Base-by-base conservation (phyloP, 768 basidiomycete genomes). In the Baorangia bicolor region DNA sequence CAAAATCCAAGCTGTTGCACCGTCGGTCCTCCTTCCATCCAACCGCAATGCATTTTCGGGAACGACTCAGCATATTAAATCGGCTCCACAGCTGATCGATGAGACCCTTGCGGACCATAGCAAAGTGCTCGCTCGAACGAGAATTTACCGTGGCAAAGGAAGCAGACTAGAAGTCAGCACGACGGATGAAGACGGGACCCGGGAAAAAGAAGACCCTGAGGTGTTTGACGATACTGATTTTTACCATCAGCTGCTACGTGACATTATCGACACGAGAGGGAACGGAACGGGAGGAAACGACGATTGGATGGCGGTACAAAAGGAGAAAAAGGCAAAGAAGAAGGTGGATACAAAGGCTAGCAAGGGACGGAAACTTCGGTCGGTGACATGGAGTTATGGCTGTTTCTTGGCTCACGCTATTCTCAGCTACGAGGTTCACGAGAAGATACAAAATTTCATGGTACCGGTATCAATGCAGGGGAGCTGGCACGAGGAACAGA, bases 401-500 rank as follows among this genome's bases (percentile, higher is more conserved):
- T 38, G 21, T 34, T 16, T 46, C 21, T 21, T 31, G 20, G 23
- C 65, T 46, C 53, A 50, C 53, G n/a, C 28, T 43, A 20, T 49
- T 46, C n/a, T 30, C 68, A 90, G 92, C 52, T 97, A 94, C 70
- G 90, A 96, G 60, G 86, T 92, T 2, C 97, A 98, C 66, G 94
- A 98, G 64, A 98, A 97, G 75, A 76, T 97, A 47, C 92, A 94
- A 70, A 94, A 94, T 71, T 98, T 98, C 69, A 96, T 96, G 89
- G 92, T 94, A 2, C 96, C 96, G 7, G 86, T 94, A 13, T 81
- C 83, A 8, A 60, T 61, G 20, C 69, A 73, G 33, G 85, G 84
- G 28, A 80, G 75, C 52, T 99, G 97, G 97, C 93, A 96, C 60
- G 94, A 98, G 56, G 93, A 94, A 66, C 97, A 98, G 74, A 82